Conservation (phyloP, 1,284 basidiomycete genomes). For the Leccinum solheimii region DNA sequence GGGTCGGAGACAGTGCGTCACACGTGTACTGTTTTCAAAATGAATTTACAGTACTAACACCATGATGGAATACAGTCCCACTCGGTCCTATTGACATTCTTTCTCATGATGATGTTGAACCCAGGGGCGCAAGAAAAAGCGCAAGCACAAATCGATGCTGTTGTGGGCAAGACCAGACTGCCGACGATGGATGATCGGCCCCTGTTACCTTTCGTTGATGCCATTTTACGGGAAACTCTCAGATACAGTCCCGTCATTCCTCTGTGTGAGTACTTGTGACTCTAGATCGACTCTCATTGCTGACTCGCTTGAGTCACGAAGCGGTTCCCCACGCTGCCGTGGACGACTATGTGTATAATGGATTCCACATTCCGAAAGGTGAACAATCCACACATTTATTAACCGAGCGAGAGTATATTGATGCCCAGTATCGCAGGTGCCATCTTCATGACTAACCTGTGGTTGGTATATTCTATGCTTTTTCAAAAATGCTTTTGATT, state of each 20-base stretch:
- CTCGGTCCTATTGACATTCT: conserved; percentile 4
- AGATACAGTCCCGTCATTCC: background rate
- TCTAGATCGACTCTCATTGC: background rate
- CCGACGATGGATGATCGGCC: background rate
- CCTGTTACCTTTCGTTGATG: background rate
- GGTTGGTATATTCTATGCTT: background rate
- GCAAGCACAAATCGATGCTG: conserved; percentile 10
- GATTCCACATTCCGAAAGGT: conserved; percentile 14
- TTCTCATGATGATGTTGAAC: conserved; percentile 9
- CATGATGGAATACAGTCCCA: background rate
- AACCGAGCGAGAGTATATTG: background rate
- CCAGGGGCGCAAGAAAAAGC: conserved; percentile 5
- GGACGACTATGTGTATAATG: background rate
- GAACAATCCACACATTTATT: background rate
- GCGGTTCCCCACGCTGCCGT: conserved; percentile 10
- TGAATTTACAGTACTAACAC: background rate
- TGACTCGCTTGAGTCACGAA: background rate
- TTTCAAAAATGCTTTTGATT: background rate
- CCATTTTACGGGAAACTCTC: background rate
- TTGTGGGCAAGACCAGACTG: background rate
- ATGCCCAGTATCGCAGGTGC: background rate
- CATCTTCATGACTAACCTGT: conserved; percentile 6
- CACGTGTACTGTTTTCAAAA: background rate
- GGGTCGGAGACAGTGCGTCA: background rate
- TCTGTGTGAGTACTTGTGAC: conserved; percentile 7